Evolutionary conservation across 345 rosid species (phyloP).

Genomic region (Acer campestre): DNA sequence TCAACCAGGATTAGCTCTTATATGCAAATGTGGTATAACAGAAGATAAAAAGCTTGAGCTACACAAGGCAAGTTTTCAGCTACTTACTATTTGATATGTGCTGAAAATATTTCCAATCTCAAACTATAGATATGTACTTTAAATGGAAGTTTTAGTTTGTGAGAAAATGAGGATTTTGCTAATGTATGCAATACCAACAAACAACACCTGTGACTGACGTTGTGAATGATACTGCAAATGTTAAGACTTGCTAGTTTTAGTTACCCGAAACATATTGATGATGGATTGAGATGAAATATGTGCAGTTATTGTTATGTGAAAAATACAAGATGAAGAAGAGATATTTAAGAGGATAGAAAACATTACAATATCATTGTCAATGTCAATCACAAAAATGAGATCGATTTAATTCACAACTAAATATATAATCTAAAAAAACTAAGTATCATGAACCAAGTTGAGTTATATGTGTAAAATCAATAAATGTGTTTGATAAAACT

Average conservation of each 20-base stretch:
- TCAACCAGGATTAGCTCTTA: slow-evolving; percentile 22
- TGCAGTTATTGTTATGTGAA: neutral
- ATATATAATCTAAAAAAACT: too few relatives aligned
- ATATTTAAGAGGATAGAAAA: neutral
- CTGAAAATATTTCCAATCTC: neutral
- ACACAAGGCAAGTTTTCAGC: slow-evolving; percentile 39
- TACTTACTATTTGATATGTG: neutral
- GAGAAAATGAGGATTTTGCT: too few relatives aligned
- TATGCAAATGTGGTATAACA: slow-evolving; percentile 42
- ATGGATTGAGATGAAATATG: too few relatives aligned
- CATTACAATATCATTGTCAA: neutral
- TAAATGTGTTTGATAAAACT: too few relatives aligned
- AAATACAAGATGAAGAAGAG: neutral
- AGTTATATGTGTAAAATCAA: too few relatives aligned
- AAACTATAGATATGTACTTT: too few relatives aligned
- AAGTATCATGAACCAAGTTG: neutral
- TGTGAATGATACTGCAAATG: neutral
- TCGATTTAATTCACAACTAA: too few relatives aligned
- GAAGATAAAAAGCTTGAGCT: slow-evolving; percentile 33
- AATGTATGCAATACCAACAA: too few relatives aligned
- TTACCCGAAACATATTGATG: too few relatives aligned
- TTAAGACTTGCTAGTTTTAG: too few relatives aligned
- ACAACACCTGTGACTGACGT: neutral
- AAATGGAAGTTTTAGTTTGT: too few relatives aligned
- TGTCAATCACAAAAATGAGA: too few relatives aligned